Evolutionary conservation across 176 grass and related monocot species (phyloP).

Genomic region (Eragrostis curvula): DNA sequence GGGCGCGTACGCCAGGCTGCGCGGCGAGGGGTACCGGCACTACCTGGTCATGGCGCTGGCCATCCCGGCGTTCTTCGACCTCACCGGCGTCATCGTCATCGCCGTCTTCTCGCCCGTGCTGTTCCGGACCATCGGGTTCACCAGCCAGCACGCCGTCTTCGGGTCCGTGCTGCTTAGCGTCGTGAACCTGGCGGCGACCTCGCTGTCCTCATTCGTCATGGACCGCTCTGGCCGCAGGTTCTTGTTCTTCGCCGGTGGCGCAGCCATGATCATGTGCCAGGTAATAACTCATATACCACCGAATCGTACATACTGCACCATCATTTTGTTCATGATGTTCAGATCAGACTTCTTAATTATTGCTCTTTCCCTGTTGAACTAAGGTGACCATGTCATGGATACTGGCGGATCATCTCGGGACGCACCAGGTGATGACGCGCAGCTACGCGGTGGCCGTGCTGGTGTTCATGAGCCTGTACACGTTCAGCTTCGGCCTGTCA

Average conservation of each 20-base stretch:
- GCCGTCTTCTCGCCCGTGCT: constrained; percentile 59
- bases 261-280: constrained; percentile 46
- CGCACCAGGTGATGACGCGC: constrained; percentile 26
- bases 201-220: constrained; percentile 26
- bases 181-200: constrained; percentile 36
- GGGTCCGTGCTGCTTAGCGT: constrained; percentile 42
- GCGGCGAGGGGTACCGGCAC: constrained; percentile 40
- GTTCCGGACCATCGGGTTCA: constrained; percentile 55
- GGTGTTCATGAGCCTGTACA: constrained; percentile 51
- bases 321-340: too few species aligned
- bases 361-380: neutral
- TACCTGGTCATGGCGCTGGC: constrained; percentile 56
- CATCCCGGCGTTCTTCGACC: constrained; percentile 53
- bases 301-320: neutral
- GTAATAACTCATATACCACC: too few species aligned
- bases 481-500: constrained; percentile 64
- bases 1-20: constrained; percentile 56
- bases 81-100: constrained; percentile 65
- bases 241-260: constrained; percentile 49
- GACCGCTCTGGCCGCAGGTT: constrained; percentile 47
- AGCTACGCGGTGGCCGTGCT: constrained; percentile 52
- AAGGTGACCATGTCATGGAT: constrained; percentile 65
- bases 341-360: neutral
- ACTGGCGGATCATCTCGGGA: constrained; percentile 39
- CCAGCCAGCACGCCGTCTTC: constrained; percentile 37